Conservation (phyloP, 768 basidiomycete genomes). For the Postia placenta region DNA sequence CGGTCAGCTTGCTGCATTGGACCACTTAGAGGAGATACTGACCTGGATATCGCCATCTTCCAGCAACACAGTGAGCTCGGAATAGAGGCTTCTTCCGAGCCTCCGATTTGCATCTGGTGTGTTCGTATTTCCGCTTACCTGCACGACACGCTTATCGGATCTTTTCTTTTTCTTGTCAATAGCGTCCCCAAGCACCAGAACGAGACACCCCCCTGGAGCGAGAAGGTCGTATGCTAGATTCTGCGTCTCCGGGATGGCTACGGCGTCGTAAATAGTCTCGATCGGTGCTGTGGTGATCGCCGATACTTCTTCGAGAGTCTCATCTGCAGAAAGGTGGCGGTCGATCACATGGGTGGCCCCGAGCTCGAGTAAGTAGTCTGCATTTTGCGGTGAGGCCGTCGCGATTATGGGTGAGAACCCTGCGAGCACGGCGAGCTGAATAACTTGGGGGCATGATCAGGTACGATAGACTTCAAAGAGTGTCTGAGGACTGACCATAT, state of each 20-base stretch:
- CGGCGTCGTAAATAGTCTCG: constrained; percentile 16
- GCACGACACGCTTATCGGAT: constrained; percentile 10
- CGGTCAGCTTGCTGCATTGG: not conserved
- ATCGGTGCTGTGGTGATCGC: constrained; percentile 13
- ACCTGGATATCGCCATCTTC: constrained; percentile 16
- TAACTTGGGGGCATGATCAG: constrained; percentile 1
- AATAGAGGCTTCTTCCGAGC: constrained; percentile 6
- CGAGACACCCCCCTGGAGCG: constrained; percentile 13
- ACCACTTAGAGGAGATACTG: not conserved
- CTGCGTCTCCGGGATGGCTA: constrained; percentile 13
- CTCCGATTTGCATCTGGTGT: not conserved
- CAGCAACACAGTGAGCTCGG: constrained; percentile 9
- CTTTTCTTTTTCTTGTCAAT: constrained; percentile 8
- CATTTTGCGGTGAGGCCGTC: constrained; percentile 11
- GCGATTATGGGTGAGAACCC: constrained; percentile 15
- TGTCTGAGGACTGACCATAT: constrained; percentile 12
- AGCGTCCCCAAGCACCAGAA: constrained; percentile 11
- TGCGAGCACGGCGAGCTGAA: constrained; percentile 12
- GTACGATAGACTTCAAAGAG: not conserved
- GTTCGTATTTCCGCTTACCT: constrained; percentile 10
- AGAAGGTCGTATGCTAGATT: constrained; percentile 13
- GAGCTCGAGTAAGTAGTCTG: constrained; percentile 4
- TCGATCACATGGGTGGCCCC: constrained; percentile 25
- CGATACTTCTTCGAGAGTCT: constrained; percentile 4
- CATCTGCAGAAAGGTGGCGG: constrained; percentile 9